Conservation (phyloP, 2,329 filamentous ascomycete genomes). For the Rhynchosporium secalis region DNA sequence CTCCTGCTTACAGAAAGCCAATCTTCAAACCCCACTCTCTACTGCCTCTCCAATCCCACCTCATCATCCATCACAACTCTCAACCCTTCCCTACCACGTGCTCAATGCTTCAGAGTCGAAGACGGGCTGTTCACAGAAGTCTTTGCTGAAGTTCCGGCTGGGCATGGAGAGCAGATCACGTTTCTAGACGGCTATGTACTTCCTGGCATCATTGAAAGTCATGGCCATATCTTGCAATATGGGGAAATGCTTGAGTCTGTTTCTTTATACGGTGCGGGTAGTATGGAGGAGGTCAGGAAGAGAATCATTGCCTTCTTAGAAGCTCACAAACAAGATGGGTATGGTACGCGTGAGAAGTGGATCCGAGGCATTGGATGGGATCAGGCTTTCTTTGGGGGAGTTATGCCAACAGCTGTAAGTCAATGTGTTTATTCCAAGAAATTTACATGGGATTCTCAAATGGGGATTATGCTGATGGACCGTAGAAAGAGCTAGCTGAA, state of each 20-base stretch:
- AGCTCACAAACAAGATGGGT: constrained; percentile 52
- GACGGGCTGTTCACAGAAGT: constrained; percentile 54
- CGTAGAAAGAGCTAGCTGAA: constrained; percentile 53
- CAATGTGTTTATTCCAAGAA: neutral
- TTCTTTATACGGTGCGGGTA: constrained; percentile 59
- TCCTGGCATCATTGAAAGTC: constrained; percentile 70
- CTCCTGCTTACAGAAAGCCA: constrained; percentile 5
- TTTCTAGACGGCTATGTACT: constrained; percentile 55
- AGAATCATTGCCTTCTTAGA: constrained; percentile 54
- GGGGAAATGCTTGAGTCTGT: constrained; percentile 68
- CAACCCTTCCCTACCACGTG: constrained; percentile 41
- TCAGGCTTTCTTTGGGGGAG: constrained; percentile 60
- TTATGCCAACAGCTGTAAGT: constrained; percentile 59
- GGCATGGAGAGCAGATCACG: constrained; percentile 35
- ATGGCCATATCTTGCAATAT: constrained; percentile 66
- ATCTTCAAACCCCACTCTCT: constrained; percentile 25
- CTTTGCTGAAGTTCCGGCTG: constrained; percentile 39
- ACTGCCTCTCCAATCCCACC: constrained; percentile 33
- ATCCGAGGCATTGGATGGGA: constrained; percentile 70
- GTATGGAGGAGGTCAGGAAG: constrained; percentile 53
- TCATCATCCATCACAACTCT: constrained; percentile 49
- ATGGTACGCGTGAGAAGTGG: constrained; percentile 54
- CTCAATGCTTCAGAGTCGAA: constrained; percentile 57
- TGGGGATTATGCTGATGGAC: neutral
- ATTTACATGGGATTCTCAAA: too few species aligned